A percentile compares a stretch with the other conserved stretches of the same genome.
phyloP scores from a whole-genome alignment of 257 asterid species.

The Gentiana dahurica region DNA sequence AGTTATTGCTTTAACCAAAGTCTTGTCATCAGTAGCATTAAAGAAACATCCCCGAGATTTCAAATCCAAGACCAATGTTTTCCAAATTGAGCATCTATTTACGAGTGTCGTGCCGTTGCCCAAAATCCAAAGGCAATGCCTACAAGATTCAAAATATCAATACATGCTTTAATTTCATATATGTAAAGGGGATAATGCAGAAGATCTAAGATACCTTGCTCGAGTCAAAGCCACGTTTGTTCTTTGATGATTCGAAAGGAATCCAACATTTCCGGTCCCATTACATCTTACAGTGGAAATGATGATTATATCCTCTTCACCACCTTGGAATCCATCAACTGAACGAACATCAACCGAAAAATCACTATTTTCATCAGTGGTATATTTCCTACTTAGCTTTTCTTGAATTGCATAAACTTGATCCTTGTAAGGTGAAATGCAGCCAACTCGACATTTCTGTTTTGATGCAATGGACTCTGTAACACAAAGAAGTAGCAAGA shows the following conservation, averaged over 20 bases:
- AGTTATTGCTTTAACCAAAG: slow-evolving; percentile 24
- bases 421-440: slow-evolving; percentile 60
- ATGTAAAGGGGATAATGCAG: too few species aligned
- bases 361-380: slow-evolving; percentile 18
- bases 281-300: slow-evolving; percentile 58
- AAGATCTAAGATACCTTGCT: slow-evolving; percentile 28
- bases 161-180: too few species aligned
- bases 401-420: slow-evolving; percentile 43
- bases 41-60: slow-evolving; percentile 39
- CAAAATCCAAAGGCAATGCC: slow-evolving; percentile 54
- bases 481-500: neutral
- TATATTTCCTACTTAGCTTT: slow-evolving; percentile 28
- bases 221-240: slow-evolving; percentile 53
- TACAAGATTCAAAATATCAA: slow-evolving; percentile 4
- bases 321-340: slow-evolving; percentile 67
- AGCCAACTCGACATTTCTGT: slow-evolving; percentile 39
- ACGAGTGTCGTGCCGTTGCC: slow-evolving; percentile 40
- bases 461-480: slow-evolving; percentile 26
- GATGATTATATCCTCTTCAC: slow-evolving; percentile 55
- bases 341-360: slow-evolving; percentile 48
- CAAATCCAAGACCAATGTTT: slow-evolving; percentile 38
- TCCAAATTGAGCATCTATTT: slow-evolving; percentile 53
- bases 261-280: slow-evolving; percentile 43
- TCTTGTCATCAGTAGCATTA: slow-evolving; percentile 27
- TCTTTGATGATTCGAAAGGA: slow-evolving; percentile 37